Conservation (phyloP, 192 early-diverging fungal species). For the Backusella tuberculispora region DNA sequence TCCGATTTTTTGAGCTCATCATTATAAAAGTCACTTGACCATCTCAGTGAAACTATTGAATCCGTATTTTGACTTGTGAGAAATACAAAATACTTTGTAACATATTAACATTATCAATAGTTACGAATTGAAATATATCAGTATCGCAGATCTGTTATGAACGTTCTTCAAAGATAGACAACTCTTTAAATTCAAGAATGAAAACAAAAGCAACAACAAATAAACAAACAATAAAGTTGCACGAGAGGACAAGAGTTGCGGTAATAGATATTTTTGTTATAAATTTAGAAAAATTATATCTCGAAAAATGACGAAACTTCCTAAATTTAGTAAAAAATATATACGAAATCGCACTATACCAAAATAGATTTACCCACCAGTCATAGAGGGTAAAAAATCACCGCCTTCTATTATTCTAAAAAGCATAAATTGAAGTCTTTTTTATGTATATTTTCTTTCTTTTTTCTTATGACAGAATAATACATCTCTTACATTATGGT, state of each 20-base stretch:
- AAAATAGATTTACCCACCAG: neutral
- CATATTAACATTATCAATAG: too few species aligned
- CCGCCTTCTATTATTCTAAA: neutral
- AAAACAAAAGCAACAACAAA: too few species aligned
- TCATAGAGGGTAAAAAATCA: neutral
- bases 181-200: too few species aligned
- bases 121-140: too few species aligned
- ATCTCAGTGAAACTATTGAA: too few species aligned
- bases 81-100: too few species aligned
- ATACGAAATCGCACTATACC: neutral
- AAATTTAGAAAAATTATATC: neutral
- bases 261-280: neutral
- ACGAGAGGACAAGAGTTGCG: conserved; percentile 3
- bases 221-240: neutral
- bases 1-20: too few species aligned
- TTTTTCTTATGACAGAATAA: neutral
- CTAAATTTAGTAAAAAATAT: neutral
- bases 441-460: neutral
- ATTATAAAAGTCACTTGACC: too few species aligned
- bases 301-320: conserved; percentile 1
- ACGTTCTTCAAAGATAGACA: too few species aligned
- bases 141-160: too few species aligned
- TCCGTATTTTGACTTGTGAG: too few species aligned
- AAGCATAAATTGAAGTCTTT: neutral
- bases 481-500: neutral